Evolutionary conservation across 306 rosid species (phyloP).

Genomic region (Calophaca sinica): DNA sequence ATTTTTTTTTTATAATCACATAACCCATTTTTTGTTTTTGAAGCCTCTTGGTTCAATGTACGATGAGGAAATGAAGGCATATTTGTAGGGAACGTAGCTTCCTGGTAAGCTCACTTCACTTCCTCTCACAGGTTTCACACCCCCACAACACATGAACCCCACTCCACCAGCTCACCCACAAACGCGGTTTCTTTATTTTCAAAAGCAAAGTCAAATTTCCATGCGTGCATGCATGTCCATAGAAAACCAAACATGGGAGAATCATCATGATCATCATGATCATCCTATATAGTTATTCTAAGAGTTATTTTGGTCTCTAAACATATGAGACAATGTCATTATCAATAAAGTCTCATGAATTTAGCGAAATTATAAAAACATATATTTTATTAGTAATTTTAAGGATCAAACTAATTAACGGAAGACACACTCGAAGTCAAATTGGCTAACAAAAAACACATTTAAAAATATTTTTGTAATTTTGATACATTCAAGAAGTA

Average conservation of each 20-base stretch:
- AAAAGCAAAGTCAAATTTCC: conserved; percentile 44
- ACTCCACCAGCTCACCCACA: background rate
- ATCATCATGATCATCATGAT: background rate
- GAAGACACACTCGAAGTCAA: too few relatives aligned
- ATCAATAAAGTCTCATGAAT: too few relatives aligned
- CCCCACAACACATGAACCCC: background rate
- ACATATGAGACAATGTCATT: too few relatives aligned
- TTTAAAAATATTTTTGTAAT: too few relatives aligned
- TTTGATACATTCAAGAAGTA: too few relatives aligned
- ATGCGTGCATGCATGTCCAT: conserved; percentile 21
- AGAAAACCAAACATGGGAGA: conserved; percentile 1
- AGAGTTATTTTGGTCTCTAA: too few relatives aligned
- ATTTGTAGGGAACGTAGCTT: conserved; percentile 43
- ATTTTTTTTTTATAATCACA: background rate
- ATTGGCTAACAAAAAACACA: too few relatives aligned
- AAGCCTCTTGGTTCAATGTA: conserved; percentile 6
- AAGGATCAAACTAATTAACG: too few relatives aligned
- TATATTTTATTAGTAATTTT: too few relatives aligned
- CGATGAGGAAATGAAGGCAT: background rate
- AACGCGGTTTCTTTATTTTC: conserved; percentile 29
- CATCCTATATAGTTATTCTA: background rate
- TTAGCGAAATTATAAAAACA: too few relatives aligned
- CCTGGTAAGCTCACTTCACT: conserved; percentile 14
- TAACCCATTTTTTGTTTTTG: background rate
- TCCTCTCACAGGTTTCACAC: background rate